Percentiles rank a stretch among this genome's conserved stretches.
Conservation (phyloP, 192 early-diverging fungal genomes). For the Spinellus fusiger region DNA sequence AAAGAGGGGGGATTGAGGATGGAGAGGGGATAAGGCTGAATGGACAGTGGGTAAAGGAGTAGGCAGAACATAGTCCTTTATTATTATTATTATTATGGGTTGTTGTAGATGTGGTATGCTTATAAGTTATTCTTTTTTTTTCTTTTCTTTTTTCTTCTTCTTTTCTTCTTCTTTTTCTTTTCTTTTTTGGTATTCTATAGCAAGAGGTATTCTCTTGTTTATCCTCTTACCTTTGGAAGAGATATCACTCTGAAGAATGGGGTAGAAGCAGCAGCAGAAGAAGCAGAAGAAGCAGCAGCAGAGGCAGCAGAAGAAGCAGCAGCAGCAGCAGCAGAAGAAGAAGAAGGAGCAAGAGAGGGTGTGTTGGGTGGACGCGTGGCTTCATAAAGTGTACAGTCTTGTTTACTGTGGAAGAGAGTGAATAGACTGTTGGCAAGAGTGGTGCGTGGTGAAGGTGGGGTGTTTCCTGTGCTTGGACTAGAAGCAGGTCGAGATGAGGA, state of each 20-base stretch:
- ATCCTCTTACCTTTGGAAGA: background rate
- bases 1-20: conserved; percentile 61
- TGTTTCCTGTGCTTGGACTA: background rate
- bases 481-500: background rate
- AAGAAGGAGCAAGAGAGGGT: no score
- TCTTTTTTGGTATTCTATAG: conserved; percentile 26
- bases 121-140: no score
- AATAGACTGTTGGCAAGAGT: conserved; percentile 10
- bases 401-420: conserved; percentile 22
- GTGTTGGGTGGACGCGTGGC: no score
- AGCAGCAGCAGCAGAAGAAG: no score
- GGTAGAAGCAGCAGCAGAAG: no score
- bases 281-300: no score
- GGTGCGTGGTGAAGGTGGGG: background rate
- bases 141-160: no score
- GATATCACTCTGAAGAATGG: no score
- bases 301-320: no score
- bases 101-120: background rate
- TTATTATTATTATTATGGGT: background rate
- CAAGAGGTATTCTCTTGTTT: conserved; percentile 25
- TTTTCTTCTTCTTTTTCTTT: no score
- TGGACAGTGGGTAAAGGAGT: conserved; percentile 29
- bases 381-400: conserved; percentile 13
- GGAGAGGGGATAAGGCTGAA: conserved; percentile 65
- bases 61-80: conserved; percentile 15